These are phyloP conservation scores for Plasmodium gonderi DNA, from an alignment of 169 alveolate genomes.

Conservation along the genomic window DNA sequence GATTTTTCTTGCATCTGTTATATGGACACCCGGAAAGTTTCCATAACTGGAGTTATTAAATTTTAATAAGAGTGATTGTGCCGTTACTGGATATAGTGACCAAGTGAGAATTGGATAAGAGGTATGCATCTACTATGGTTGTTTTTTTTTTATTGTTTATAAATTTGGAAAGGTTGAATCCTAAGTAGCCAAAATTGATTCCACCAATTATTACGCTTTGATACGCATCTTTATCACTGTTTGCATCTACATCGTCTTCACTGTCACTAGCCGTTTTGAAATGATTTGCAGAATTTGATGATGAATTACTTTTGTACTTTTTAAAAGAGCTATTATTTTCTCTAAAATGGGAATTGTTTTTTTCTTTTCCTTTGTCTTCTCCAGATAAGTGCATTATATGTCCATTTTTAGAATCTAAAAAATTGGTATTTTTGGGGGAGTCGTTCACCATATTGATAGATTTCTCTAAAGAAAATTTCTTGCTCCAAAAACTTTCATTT, in stretches of 20 bases:
- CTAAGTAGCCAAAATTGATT: conserved; percentile 64
- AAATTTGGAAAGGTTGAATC: conserved; percentile 44
- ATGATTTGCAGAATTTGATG: not conserved
- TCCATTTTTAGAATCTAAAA: not conserved
- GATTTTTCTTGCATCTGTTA: too few species aligned
- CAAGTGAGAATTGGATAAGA: conserved; percentile 31
- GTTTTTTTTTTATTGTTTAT: conserved; percentile 60
- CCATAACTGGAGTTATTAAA: not conserved
- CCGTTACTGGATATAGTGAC: conserved; percentile 54
- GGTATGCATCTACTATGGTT: conserved; percentile 49
- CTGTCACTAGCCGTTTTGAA: conserved; percentile 35
- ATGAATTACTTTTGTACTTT: not conserved
- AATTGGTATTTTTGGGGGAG: not conserved
- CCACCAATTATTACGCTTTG: conserved; percentile 72
- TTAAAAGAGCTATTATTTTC: not conserved
- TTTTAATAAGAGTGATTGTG: conserved; percentile 25
- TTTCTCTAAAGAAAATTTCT: not conserved
- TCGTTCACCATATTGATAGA: not conserved
- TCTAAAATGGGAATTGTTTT: not conserved
- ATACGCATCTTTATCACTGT: conserved; percentile 35
- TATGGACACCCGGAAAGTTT: too few species aligned
- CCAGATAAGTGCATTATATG: not conserved
- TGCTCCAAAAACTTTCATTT: not conserved
- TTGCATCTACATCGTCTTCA: conserved; percentile 31
- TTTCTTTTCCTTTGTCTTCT: not conserved